Evolutionary conservation across 75 land plant species (phyloP), one percentile per base, ranked within the genome.

Genomic region (Pseudotsuga menziesii): DNA sequence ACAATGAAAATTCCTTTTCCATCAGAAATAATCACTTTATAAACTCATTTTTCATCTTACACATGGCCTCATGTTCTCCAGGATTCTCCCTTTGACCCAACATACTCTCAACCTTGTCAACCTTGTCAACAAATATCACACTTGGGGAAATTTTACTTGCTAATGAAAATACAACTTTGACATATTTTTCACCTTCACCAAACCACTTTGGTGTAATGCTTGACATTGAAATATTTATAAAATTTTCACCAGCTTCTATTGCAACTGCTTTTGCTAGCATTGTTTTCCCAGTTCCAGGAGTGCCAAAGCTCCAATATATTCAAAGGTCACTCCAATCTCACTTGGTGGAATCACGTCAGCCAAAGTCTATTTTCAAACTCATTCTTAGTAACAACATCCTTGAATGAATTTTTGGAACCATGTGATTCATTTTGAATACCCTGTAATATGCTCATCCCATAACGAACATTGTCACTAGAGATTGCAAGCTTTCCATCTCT

Each of bases 251-350:
- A 71, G 98, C 98, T 66, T 94, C 98, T 72, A 95, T 94, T 58
- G 98, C 98, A 76, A 94, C 98, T 76, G 95, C 98, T 83, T 94
- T 94, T 0, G 98, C 98, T 20, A 94, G 93, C 98, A 94, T 94
- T 29, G 95, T 94, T 83, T 94, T 94, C 2, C 97, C 97, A n/a
- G 97, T 94, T 57, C 97, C 97, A 61, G 97, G 97, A 19, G 98
- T 95, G 12, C 98, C 98, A 80, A 94, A 22, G 96, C 96, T 35
- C 96, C 94, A 85, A 93, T 95, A 78, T 95, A 92, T 75, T 91
- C 91, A 85, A 96, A 96, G 27, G 88, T 91, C 58, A 93, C 94
- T 56, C 97, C 98, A 81, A 96, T 88, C 55, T 91, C 97, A 83
- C 73, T 86, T 2, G 96, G 91, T 22, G 97, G 97, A 80, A 96